phyloP scores from a whole-genome alignment of 2,329 filamentous ascomycete species.

The Coniochaeta prunicola region DNA sequence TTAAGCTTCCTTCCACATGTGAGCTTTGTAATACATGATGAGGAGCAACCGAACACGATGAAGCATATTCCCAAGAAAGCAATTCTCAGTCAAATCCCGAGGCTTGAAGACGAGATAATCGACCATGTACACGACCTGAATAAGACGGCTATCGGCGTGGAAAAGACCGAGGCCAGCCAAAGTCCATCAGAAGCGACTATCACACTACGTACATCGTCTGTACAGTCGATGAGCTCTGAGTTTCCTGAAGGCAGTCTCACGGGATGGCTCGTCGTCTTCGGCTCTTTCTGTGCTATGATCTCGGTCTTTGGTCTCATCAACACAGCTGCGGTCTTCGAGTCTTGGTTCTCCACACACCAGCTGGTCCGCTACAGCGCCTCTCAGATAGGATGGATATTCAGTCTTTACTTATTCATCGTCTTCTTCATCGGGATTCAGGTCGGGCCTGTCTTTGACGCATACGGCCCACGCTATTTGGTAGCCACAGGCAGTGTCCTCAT shows the following conservation, averaged over 20 bases:
- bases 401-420: slow-evolving; percentile 70
- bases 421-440: slow-evolving; percentile 80
- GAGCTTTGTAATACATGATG: background rate
- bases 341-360: slow-evolving; percentile 68
- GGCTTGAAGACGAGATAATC: background rate
- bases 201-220: slow-evolving; percentile 6
- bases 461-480: slow-evolving; percentile 64
- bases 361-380: slow-evolving; percentile 59
- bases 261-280: slow-evolving; percentile 73
- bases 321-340: slow-evolving; percentile 68
- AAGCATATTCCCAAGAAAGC: background rate
- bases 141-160: background rate
- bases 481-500: slow-evolving; percentile 55
- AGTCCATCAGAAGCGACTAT: background rate
- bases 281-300: slow-evolving; percentile 64
- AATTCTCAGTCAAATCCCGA: background rate
- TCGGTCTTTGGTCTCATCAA: slow-evolving; percentile 69
- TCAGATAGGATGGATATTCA: slow-evolving; percentile 80
- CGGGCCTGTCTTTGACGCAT: slow-evolving; percentile 72
- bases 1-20: background rate
- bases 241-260: slow-evolving; percentile 70
- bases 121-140: background rate
- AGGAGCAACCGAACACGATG: background rate
- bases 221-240: background rate
- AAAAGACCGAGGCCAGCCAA: background rate